Percentiles rank a stretch among this genome's conserved stretches.
phyloP scores from a whole-genome alignment of 2,329 filamentous ascomycete genomes.

The Monilinia polystroma region DNA sequence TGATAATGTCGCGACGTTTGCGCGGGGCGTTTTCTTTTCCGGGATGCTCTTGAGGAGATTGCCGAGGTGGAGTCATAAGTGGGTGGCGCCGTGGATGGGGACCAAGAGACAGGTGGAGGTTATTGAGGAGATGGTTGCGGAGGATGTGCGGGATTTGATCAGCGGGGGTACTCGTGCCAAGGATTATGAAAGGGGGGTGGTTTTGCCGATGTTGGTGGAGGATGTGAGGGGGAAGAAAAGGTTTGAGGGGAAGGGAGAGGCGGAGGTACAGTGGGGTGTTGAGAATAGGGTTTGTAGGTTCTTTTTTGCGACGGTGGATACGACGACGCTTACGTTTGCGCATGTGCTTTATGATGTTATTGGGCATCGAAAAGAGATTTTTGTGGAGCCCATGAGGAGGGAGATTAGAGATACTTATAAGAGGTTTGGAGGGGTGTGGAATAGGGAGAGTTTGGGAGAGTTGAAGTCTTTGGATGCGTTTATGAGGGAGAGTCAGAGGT shows the following conservation, averaged over 20 bases:
- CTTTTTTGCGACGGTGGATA: slow-evolving; percentile 19
- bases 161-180: not conserved
- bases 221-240: not conserved
- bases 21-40: slow-evolving; percentile 9
- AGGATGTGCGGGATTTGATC: not conserved
- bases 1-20: slow-evolving; percentile 11
- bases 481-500: slow-evolving; percentile 19
- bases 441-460: slow-evolving; percentile 7
- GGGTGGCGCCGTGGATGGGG: slow-evolving; percentile 14
- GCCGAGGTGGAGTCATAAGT: not conserved
- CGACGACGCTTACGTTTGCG: slow-evolving; percentile 15
- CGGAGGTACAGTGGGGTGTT: not conserved
- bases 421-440: slow-evolving; percentile 11
- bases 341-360: slow-evolving; percentile 19
- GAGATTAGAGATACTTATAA: slow-evolving; percentile 11
- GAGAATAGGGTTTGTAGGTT: slow-evolving; percentile 3
- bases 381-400: slow-evolving; percentile 8
- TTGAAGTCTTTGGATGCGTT: slow-evolving; percentile 13
- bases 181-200: not conserved
- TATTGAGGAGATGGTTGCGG: not conserved
- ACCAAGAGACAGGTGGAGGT: not conserved
- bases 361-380: slow-evolving; percentile 1
- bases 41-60: slow-evolving; percentile 7
- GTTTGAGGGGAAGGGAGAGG: not conserved
- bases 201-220: not conserved